A percentile compares a stretch with the other conserved stretches of the same genome.
These are phyloP conservation scores for Apiotrichum montevideense DNA, from an alignment of 1,284 basidiomycete species.

Conservation along the genomic window DNA sequence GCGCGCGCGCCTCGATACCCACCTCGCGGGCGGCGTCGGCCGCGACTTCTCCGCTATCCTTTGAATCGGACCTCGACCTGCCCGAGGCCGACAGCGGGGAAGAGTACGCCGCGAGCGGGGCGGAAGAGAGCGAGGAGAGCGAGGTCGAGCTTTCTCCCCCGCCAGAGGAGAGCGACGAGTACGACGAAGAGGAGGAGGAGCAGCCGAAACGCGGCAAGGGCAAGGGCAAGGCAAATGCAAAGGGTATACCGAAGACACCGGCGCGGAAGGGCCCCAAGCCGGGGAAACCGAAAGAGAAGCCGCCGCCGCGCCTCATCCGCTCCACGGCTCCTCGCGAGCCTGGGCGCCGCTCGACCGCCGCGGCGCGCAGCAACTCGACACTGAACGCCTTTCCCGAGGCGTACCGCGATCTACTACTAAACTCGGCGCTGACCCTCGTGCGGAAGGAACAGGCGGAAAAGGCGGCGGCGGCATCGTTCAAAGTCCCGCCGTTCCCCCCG, in stretches of 20 bases:
- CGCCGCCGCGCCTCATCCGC: background rate
- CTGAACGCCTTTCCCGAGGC: slow-evolving; percentile 5
- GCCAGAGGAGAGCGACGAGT: slow-evolving; percentile 1
- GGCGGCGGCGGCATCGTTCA: background rate
- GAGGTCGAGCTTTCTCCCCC: background rate
- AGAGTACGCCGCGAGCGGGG: background rate
- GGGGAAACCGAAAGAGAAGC: background rate
- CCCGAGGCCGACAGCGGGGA: background rate
- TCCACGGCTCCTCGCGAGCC: background rate
- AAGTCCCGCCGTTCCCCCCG: slow-evolving; percentile 14
- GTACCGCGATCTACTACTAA: slow-evolving; percentile 12
- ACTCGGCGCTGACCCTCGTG: background rate
- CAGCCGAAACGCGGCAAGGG: background rate
- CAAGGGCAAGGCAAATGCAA: background rate
- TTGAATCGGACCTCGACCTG: slow-evolving; percentile 2
- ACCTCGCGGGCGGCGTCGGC: slow-evolving; percentile 18
- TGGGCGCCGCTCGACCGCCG: background rate
- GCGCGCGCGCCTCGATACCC: slow-evolving; percentile 15
- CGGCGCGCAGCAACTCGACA: slow-evolving; percentile 1
- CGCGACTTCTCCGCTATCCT: background rate
- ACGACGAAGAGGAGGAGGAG: background rate
- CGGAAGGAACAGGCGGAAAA: background rate
- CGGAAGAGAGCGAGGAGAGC: slow-evolving; percentile 3
- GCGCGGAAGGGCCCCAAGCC: background rate
- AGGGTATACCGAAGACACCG: background rate